Percentiles rank a stretch among this genome's conserved stretches.
phyloP scores from a whole-genome alignment of 306 rosid species.

The Rubus idaeus region DNA sequence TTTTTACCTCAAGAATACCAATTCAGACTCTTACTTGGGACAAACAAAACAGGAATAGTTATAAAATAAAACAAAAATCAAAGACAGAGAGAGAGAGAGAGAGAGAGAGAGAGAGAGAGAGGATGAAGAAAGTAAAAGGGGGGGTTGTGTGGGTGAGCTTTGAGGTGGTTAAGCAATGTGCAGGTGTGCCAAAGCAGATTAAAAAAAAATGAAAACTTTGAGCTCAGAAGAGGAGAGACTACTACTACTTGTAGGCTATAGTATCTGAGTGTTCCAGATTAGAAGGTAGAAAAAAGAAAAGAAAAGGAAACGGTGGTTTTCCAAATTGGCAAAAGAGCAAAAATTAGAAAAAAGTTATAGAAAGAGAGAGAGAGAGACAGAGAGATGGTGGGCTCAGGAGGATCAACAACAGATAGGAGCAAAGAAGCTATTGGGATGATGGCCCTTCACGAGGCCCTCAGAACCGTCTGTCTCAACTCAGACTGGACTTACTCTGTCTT shows the following conservation, averaged over 20 bases:
- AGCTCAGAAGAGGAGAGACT: not conserved
- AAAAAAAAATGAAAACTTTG: slow-evolving; percentile 1
- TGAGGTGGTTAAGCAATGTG: slow-evolving; percentile 29
- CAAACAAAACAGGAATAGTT: slow-evolving; percentile 27
- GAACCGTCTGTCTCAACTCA: slow-evolving; percentile 63
- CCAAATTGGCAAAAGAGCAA: slow-evolving; percentile 16
- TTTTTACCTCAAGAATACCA: slow-evolving; percentile 26
- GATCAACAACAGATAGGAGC: slow-evolving; percentile 75
- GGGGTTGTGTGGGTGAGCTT: not conserved
- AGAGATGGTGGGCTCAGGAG: slow-evolving; percentile 99
- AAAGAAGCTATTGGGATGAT: slow-evolving; percentile 99
- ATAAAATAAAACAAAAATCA: slow-evolving; percentile 6
- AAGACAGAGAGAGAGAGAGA: slow-evolving; percentile 19
- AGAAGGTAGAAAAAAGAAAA: not conserved
- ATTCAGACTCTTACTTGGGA: slow-evolving; percentile 33
- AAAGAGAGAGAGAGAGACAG: slow-evolving; percentile 28
- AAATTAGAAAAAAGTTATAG: slow-evolving; percentile 14
- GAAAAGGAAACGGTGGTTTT: not conserved
- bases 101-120: slow-evolving; percentile 23
- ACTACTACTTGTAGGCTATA: slow-evolving; percentile 1
- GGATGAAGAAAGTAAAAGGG: slow-evolving; percentile 16
- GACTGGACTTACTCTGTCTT: slow-evolving; percentile 99
- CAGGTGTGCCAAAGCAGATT: slow-evolving; percentile 12
- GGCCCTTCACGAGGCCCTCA: slow-evolving; percentile 99
- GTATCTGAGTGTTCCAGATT: slow-evolving; percentile 5